Conservation (phyloP, 306 rosid genomes). For the Hippophae tibetana region DNA sequence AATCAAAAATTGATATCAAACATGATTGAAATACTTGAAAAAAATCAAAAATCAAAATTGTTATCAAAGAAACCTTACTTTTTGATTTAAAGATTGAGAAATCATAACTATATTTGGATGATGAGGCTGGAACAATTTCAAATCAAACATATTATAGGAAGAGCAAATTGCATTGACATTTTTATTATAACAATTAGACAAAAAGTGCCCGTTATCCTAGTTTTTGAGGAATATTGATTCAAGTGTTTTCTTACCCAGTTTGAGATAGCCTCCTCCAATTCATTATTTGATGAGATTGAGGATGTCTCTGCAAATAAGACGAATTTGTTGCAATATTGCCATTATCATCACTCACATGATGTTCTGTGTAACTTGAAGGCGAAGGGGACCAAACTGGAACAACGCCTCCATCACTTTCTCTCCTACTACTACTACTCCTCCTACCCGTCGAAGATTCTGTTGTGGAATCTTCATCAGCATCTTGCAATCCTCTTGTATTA, state of each 20-base stretch:
- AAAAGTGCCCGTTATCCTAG: background rate
- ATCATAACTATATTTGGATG: no score
- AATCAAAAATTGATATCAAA: no score
- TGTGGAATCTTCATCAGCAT: slow-evolving; percentile 50
- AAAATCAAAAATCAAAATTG: no score
- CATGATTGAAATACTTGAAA: no score
- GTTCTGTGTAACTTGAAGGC: slow-evolving; percentile 61
- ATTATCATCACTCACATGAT: slow-evolving; percentile 63
- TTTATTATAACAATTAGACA: background rate
- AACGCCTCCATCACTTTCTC: slow-evolving; percentile 79
- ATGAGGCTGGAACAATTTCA: no score
- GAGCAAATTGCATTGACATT: background rate
- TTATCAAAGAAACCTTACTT: no score
- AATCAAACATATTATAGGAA: background rate
- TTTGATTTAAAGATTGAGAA: no score
- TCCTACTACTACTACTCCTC: slow-evolving; percentile 33
- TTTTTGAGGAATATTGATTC: background rate
- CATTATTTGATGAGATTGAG: slow-evolving; percentile 77
- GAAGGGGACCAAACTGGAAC: slow-evolving; percentile 89
- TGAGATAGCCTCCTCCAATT: slow-evolving; percentile 83
- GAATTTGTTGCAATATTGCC: slow-evolving; percentile 44
- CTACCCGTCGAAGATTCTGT: slow-evolving; percentile 48
- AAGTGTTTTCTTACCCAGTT: slow-evolving; percentile 60
- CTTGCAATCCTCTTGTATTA: slow-evolving; percentile 19
- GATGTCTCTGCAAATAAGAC: slow-evolving; percentile 77